A percentile compares a stretch with the other conserved stretches of the same genome.
Evolutionary conservation across 139 green algal species (phyloP).

Genomic region (Coelastrella sp.): DNA sequence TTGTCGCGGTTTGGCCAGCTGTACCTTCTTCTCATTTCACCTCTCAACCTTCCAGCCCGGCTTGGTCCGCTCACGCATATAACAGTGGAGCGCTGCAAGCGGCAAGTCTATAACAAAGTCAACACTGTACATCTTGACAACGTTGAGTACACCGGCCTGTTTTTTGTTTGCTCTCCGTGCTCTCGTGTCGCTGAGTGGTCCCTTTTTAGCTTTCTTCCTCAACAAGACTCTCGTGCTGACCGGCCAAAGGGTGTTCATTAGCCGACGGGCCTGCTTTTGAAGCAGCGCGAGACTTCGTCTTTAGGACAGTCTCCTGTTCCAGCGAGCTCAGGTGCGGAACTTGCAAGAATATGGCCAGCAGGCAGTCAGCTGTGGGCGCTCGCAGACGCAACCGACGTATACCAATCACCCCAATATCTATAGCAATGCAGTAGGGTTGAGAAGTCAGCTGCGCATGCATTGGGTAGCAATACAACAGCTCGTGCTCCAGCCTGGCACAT

Average conservation of each 20-base stretch:
- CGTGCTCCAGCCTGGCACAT: too few species aligned
- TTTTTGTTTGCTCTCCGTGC: neutral
- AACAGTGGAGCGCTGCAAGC: too few species aligned
- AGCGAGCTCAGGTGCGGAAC: constrained; percentile 14
- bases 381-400: neutral
- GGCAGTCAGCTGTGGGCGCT: neutral
- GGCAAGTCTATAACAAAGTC: neutral
- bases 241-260: neutral
- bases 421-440: too few species aligned
- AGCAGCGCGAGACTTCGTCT: constrained; percentile 20
- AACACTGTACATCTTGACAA: neutral
- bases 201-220: neutral
- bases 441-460: too few species aligned
- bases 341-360: neutral
- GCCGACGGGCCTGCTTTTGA: constrained; percentile 2
- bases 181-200: neutral
- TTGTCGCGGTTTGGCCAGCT: too few species aligned
- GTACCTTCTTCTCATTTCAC: too few species aligned
- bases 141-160: neutral
- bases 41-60: too few species aligned
- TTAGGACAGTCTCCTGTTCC: constrained; percentile 24
- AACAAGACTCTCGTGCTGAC: constrained; percentile 18
- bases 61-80: too few species aligned
- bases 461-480: too few species aligned
- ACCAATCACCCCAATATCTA: too few species aligned